Evolutionary conservation across 148 eudicot species (phyloP), one percentile per base, ranked within the genome.

Genomic region (Rhododendron simsii): DNA sequence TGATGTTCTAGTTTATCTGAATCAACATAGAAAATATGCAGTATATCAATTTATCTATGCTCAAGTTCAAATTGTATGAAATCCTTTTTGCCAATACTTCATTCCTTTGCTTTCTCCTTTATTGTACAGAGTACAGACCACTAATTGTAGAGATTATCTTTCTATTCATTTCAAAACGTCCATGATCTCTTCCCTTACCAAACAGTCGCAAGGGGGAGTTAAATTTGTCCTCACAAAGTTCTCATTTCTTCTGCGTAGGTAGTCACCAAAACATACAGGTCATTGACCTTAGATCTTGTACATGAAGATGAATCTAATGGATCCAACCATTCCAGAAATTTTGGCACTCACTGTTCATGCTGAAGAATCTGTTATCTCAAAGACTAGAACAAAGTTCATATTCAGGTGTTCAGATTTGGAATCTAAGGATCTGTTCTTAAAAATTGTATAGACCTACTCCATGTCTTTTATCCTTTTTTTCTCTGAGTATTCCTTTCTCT

Each of bases 331-430:
- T 65, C 90, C 73, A 86, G 87, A 87, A 91, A 85, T 83, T 83
- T 45, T 82, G 98, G 99, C 37, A 89, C 92, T 95, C 78, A 93
- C 89, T 47, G 85, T 95, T 87, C 92, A 91, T 87, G 98, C 95
- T 80, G 99, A 95, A 90, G 98, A 98, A 91, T 91, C 94, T 82
- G 78, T 89, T 47, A 88, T 73, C 93, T 98, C 99, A 59, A 98
- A 94, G 91, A 94, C 93, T 81, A 87, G 93, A 83, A 85, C 90
- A 59, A 97, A 98, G 91, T 89, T 98, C 88, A 83, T 88, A 85
- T 88, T 98, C 55, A 92, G 94, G 91, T 98, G 99, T 91, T 90
- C 93, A 85, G 96, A 95, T 77, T 92, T 98, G 93, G 98, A 94
- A 87, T 90, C 93, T 50, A 95, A 91, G 90, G 99, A 98, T 90